Conservation (phyloP, 169 alveolate species). For the Plasmodium billcollinsi region DNA sequence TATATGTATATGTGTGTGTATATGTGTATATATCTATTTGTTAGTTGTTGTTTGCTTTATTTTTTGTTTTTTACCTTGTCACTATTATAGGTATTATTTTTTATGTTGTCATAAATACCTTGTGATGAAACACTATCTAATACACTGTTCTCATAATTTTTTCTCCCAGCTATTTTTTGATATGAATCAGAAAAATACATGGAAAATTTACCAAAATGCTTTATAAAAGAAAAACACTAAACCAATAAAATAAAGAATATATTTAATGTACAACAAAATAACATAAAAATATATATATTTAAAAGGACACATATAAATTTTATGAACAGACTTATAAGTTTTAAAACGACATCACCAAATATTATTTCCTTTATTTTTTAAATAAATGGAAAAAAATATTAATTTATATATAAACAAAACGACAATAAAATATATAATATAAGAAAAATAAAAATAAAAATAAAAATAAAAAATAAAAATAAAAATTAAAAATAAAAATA, state of each 20-base stretch:
- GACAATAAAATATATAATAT: no score
- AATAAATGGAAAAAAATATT: no score
- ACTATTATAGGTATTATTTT: conserved; percentile 35
- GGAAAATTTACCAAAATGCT: conserved; percentile 16
- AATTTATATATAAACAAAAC: no score
- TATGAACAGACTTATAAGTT: no score
- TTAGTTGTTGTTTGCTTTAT: neutral
- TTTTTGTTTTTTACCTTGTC: conserved; percentile 25
- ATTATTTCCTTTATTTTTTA: no score
- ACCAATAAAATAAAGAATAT: neutral
- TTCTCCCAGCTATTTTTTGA: conserved; percentile 52
- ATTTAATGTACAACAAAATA: conserved; percentile 12
- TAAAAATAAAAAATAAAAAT: no score
- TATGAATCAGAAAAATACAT: conserved; percentile 56
- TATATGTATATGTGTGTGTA: neutral
- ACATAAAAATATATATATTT: neutral
- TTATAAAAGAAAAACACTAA: neutral
- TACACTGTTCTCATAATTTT: conserved; percentile 15
- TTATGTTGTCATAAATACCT: conserved; percentile 46
- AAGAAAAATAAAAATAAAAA: no score
- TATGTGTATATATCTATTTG: neutral
- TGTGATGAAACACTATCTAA: conserved; percentile 45
- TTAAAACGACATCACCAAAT: no score
- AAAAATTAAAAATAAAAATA: no score
- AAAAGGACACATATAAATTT: no score